These are phyloP conservation scores for Colletotrichum sansevieriae DNA, from an alignment of 2,329 filamentous ascomycete genomes.

Conservation along the genomic window DNA sequence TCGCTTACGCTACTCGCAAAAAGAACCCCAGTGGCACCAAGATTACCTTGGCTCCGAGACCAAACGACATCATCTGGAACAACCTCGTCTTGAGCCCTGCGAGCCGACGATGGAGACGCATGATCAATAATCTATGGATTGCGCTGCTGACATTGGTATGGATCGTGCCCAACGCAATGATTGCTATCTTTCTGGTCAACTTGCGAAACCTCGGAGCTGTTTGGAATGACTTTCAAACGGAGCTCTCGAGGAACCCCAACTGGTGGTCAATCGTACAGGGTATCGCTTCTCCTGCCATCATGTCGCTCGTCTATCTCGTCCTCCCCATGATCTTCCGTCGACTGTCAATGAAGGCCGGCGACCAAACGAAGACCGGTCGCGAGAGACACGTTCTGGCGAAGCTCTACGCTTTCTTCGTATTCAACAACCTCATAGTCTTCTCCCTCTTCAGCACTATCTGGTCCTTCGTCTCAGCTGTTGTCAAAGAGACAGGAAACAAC, in stretches of 20 bases:
- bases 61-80: slow-evolving; percentile 95
- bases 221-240: slow-evolving; percentile 80
- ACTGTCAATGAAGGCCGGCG: slow-evolving; percentile 84
- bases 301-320: slow-evolving; percentile 87
- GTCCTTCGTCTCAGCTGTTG: slow-evolving; percentile 76
- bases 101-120: slow-evolving; percentile 77
- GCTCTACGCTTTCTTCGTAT: slow-evolving; percentile 94
- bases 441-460: slow-evolving; percentile 90
- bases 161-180: slow-evolving; percentile 93
- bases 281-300: slow-evolving; percentile 88
- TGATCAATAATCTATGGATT: slow-evolving; percentile 89
- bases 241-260: slow-evolving; percentile 71
- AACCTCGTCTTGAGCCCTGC: slow-evolving; percentile 82
- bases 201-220: slow-evolving; percentile 82
- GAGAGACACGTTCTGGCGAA: slow-evolving; percentile 93
- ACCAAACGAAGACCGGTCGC: slow-evolving; percentile 90
- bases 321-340: slow-evolving; percentile 93
- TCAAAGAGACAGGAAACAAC: slow-evolving; percentile 65
- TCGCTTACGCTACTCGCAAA: slow-evolving; percentile 84
- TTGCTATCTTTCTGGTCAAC: slow-evolving; percentile 93
- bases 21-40: slow-evolving; percentile 85
- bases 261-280: slow-evolving; percentile 93
- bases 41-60: slow-evolving; percentile 83
- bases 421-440: slow-evolving; percentile 97
- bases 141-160: slow-evolving; percentile 83